Conservation (phyloP, 2,329 filamentous ascomycete species). For the Colletotrichum agaves region DNA sequence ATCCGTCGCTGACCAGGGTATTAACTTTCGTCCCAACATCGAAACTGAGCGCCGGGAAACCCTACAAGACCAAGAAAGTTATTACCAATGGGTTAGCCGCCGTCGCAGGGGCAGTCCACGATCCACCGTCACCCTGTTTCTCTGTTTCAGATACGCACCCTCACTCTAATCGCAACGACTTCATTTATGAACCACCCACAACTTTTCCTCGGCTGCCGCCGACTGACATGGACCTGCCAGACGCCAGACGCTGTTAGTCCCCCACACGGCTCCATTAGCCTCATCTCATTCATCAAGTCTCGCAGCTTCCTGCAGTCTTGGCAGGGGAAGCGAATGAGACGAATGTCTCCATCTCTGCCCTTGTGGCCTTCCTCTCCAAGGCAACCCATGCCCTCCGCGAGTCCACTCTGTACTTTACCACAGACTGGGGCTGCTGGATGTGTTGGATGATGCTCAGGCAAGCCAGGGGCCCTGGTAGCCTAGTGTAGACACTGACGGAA, state of each 20-base stretch:
- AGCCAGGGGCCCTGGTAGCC: not conserved
- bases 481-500: constrained; percentile 25
- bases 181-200: constrained; percentile 22
- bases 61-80: constrained; percentile 30
- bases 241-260: not conserved
- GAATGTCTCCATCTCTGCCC: constrained; percentile 20
- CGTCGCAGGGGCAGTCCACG: constrained; percentile 21
- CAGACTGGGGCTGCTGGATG: constrained; percentile 10
- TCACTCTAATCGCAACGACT: constrained; percentile 35
- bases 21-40: constrained; percentile 14
- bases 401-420: constrained; percentile 9
- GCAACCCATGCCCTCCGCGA: constrained; percentile 11
- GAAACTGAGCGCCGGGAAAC: constrained; percentile 11
- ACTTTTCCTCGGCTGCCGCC: constrained; percentile 31
- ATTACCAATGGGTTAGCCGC: constrained; percentile 35
- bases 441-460: not conserved
- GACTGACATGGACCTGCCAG: constrained; percentile 19
- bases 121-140: constrained; percentile 30
- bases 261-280: constrained; percentile 20
- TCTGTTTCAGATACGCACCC: constrained; percentile 29
- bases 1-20: not conserved
- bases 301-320: constrained; percentile 32
- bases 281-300: constrained; percentile 17
- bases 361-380: not conserved
- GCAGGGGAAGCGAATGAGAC: constrained; percentile 33